Evolutionary conservation across 345 rosid genomes (phyloP).

Genomic region (Hirschfeldia incana): DNA sequence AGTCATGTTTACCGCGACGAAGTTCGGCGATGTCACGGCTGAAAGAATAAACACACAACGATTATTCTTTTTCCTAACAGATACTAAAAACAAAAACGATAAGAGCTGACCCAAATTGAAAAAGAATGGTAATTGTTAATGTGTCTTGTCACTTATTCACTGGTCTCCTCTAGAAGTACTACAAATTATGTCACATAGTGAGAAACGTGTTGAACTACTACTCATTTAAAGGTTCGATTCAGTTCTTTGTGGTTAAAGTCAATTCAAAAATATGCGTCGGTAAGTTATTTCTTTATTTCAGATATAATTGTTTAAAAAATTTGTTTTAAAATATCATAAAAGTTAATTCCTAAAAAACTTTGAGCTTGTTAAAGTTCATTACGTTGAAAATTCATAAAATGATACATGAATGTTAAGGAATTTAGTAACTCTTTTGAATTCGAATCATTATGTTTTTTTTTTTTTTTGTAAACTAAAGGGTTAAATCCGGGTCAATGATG

Average conservation of each 20-base stretch:
- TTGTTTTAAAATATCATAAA: not conserved
- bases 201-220: not conserved
- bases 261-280: conserved; percentile 8
- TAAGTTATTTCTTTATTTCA: not conserved
- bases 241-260: not conserved
- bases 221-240: conserved; percentile 18
- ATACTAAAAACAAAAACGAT: not conserved
- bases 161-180: conserved; percentile 33
- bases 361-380: not conserved
- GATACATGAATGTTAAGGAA: not conserved
- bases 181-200: conserved; percentile 27
- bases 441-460: not conserved
- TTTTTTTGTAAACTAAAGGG: too few species aligned
- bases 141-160: conserved; percentile 35
- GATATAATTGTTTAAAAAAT: not conserved
- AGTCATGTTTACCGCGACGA: conserved; percentile 80
- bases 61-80: not conserved
- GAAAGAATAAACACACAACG: conserved; percentile 9
- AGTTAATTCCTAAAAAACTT: not conserved
- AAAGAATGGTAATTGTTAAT: conserved; percentile 5
- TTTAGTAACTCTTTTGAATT: not conserved
- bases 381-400: not conserved
- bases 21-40: conserved; percentile 79
- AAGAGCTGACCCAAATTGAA: not conserved
- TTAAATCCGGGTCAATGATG: too few species aligned